Conservation (phyloP, 768 basidiomycete genomes). For the Rhodotorula kratochvilovae region DNA sequence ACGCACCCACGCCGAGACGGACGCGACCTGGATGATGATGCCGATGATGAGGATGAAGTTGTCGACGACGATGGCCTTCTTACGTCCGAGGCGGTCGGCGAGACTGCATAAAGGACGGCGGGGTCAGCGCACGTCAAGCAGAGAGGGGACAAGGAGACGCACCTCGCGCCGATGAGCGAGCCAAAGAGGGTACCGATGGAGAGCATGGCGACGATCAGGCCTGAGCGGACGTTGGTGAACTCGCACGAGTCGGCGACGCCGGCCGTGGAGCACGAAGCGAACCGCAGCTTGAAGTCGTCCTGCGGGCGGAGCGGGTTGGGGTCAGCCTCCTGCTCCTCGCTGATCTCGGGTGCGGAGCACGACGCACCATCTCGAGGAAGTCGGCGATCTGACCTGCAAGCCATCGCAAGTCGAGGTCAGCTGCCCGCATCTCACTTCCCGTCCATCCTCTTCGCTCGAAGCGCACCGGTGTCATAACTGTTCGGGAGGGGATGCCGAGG, state of each 20-base stretch:
- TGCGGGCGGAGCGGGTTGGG: background rate
- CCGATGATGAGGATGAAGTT: slow-evolving; percentile 60
- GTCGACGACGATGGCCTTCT: slow-evolving; percentile 62
- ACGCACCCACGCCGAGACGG: slow-evolving; percentile 55
- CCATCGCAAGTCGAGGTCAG: slow-evolving; percentile 2
- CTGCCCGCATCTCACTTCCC: too few relatives aligned
- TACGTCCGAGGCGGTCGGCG: slow-evolving; percentile 63
- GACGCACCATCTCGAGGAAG: slow-evolving; percentile 60
- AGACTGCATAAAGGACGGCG: slow-evolving; percentile 46
- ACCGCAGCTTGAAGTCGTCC: slow-evolving; percentile 61
- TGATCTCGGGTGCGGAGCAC: too few relatives aligned
- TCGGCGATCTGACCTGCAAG: slow-evolving; percentile 69
- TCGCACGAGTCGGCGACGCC: slow-evolving; percentile 49
- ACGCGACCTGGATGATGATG: slow-evolving; percentile 56
- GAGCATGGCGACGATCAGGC: slow-evolving; percentile 67
- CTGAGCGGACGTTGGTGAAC: slow-evolving; percentile 56
- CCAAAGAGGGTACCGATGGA: slow-evolving; percentile 66
- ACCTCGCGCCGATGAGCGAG: slow-evolving; percentile 61
- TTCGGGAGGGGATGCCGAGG: background rate
- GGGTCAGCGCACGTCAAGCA: slow-evolving; percentile 45
- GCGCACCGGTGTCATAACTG: slow-evolving; percentile 27
- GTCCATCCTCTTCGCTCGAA: background rate
- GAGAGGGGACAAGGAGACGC: slow-evolving; percentile 55
- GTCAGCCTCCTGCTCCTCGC: background rate
- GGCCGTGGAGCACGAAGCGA: slow-evolving; percentile 55